Percentiles rank a stretch among this genome's conserved stretches.
Evolutionary conservation across 768 basidiomycete species (phyloP).

Genomic region (Cystobasidium onofrii): DNA sequence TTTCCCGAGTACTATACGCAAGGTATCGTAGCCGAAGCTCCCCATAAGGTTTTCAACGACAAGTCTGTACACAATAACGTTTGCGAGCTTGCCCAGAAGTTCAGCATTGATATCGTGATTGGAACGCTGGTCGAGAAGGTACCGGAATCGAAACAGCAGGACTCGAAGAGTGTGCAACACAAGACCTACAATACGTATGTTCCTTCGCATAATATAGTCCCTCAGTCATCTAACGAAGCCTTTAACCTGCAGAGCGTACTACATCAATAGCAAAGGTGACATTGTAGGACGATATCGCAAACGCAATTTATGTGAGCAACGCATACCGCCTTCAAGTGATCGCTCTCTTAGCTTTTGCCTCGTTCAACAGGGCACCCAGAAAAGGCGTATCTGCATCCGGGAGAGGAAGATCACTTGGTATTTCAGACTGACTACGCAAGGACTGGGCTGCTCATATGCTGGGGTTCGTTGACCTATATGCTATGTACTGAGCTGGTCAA

Average conservation of each 20-base stretch:
- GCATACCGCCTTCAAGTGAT: too few relatives aligned
- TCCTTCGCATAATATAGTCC: neutral
- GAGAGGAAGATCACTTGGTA: constrained; percentile 37
- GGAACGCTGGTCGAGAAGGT: constrained; percentile 41
- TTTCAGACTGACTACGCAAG: constrained; percentile 38
- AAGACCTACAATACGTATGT: constrained; percentile 35
- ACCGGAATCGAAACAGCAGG: constrained; percentile 18
- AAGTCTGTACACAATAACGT: neutral
- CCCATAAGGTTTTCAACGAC: constrained; percentile 24
- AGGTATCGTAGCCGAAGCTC: constrained; percentile 20
- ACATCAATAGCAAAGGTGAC: constrained; percentile 35
- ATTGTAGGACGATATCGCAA: constrained; percentile 34
- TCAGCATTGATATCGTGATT: constrained; percentile 37
- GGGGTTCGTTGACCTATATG: too few relatives aligned
- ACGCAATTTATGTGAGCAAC: constrained; percentile 14
- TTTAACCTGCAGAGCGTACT: constrained; percentile 29
- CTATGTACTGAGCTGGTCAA: neutral
- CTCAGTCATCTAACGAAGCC: neutral
- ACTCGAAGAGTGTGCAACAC: constrained; percentile 8
- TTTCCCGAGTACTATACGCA: constrained; percentile 25
- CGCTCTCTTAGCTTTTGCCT: neutral
- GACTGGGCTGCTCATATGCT: constrained; percentile 37
- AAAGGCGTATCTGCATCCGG: constrained; percentile 37
- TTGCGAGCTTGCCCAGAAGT: constrained; percentile 33
- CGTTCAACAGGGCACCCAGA: constrained; percentile 31